Evolutionary conservation across 768 basidiomycete species (phyloP), one percentile per base, ranked within the genome.

Genomic region (Podaxis sp.): DNA sequence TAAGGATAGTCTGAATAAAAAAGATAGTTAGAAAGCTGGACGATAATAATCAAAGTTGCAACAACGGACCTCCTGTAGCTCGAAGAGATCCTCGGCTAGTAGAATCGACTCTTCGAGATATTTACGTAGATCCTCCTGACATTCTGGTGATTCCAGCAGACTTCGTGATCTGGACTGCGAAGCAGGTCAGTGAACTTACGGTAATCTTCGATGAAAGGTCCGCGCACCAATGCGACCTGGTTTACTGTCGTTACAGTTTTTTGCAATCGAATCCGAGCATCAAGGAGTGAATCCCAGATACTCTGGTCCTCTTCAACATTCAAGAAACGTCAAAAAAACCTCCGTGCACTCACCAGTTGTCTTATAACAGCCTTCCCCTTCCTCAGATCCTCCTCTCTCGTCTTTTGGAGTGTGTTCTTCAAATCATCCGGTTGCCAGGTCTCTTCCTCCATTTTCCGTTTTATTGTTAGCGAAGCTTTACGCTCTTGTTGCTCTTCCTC

Each of bases 241-340:
- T 93, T 91, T 5, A 86, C 79, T 10, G 87, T 76, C 1, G 77
- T 67, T 48, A 86, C 77, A 23, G 88, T 82, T 75, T 95, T 98
- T 74, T 98, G 96, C 47, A 97, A 73, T 25, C 87, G 87, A 70
- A 98, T 98, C 37, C 96, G 85, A n/a, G 91, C 85, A 69, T 97
- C 92, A 28, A 98, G 79, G 38, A 98, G 78, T 4, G 82, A 79
- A 71, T 98, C 93, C 90, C 93, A 97, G 37, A 95, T 73, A 2
- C 79, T 77, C 94, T 98, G 61, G 44, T 59, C 32, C 13, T 27
- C 44, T 27, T 28, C 28, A 46, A 51, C 5, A 13, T 2, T 21
- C 46, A 14, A 36, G 28, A 47, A 21, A 35, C 47, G 44, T n/a
- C 48, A 1, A 1, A 9, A 38, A 50, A 38, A 10, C 14, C 53